Percentiles rank a stretch among this genome's conserved stretches.
Conservation (phyloP, 257 asterid species). For the Jaltomata sinuosa region DNA sequence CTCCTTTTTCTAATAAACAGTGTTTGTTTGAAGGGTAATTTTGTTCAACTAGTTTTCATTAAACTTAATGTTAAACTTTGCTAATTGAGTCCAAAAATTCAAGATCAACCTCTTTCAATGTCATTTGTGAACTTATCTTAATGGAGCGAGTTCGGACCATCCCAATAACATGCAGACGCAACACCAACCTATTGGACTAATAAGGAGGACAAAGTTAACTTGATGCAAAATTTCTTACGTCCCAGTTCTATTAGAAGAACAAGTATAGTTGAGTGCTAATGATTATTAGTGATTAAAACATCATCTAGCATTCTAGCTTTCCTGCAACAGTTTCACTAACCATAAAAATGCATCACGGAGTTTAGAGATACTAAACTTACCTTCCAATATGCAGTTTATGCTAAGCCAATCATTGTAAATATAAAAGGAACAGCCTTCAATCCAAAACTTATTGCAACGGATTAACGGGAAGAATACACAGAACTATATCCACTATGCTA, state of each 20-base stretch:
- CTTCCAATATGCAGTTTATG: neutral
- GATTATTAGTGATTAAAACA: neutral
- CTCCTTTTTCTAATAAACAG: neutral
- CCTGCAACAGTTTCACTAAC: neutral
- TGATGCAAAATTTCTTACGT: neutral
- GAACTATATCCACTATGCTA: neutral
- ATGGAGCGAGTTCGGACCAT: neutral
- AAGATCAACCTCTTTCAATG: neutral
- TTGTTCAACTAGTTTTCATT: no score
- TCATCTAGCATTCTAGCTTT: neutral
- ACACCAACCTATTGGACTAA: neutral
- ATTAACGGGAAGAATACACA: neutral
- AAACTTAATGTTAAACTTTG: neutral
- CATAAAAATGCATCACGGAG: neutral
- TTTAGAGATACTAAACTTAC: neutral
- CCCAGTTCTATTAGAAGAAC: neutral
- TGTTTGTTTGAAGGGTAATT: no score
- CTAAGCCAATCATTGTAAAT: neutral
- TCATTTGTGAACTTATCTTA: neutral
- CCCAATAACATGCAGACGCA: neutral
- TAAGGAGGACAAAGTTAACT: neutral
- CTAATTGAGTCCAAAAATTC: neutral
- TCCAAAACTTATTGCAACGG: neutral
- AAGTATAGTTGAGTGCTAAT: neutral
- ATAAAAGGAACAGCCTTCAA: neutral